Base-by-base conservation (phyloP, 805 yeast species). In the Candida vartiovaarae region DNA sequence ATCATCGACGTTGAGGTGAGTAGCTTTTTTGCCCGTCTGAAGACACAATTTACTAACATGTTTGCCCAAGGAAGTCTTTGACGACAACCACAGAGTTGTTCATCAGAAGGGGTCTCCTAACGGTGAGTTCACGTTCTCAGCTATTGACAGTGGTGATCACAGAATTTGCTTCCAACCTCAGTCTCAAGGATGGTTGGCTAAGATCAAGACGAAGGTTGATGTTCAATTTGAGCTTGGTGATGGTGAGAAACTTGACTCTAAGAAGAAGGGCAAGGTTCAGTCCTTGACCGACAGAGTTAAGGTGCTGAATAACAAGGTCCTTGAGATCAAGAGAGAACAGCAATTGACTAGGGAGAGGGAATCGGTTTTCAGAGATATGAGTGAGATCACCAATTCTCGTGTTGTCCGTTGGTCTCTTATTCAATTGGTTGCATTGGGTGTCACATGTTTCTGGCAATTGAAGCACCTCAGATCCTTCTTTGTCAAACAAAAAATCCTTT, bases 141-240 rank as follows among this genome's bases (percentile, higher is more conserved):
- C 91, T 2, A 63, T 76, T 34, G 90, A 82, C 50, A 68, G 83
- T 15, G 93, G 93, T 54, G 91, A 84, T 57, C 91, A 84, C 66
- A 79, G 78, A 63, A 76, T 84, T 60, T 84, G 93, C 63, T 68
- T 84, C 49, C 70, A 67, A 48, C 70, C 72, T n/a, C 68, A 66
- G 45, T 59, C 67, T 6, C 61, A 59, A 11, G 87, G 84, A 42
- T 84, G 89, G 80, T 71, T 84, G 56, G 70, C 76, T 46, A 75
- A 76, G 56, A 69, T 71, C 52, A 69, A 67, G 45, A 76, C 81
- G 45, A 72, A 80, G 56, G 68, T 81, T 43, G 72, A 74, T 47
- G 74, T 84, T 45, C 87, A 82, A 49, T 71, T 84, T 54, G 80
- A 76, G 36, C 71, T 80, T 46, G 91, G 89, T 26, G 78, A 82